A percentile compares a stretch with the other conserved stretches of the same genome.
These are phyloP conservation scores for Penicillium waksmanii DNA, from an alignment of 495 filamentous ascomycete genomes.

Conservation along the genomic window DNA sequence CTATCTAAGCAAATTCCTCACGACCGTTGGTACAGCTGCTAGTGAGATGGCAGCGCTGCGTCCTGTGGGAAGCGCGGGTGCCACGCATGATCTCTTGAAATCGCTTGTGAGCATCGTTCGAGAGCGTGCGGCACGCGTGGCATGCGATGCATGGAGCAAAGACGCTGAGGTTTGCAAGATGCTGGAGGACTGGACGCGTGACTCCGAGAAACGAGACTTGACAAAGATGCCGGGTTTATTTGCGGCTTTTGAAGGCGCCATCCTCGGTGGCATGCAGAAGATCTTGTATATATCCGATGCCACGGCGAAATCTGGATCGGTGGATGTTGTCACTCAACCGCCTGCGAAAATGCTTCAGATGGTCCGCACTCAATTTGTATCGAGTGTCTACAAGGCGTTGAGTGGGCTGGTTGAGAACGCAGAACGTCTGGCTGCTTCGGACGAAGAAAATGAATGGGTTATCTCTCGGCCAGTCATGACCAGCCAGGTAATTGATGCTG, in stretches of 20 bases:
- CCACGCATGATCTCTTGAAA: conserved; percentile 67
- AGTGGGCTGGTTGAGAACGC: conserved; percentile 97
- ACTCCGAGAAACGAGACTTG: conserved; percentile 74
- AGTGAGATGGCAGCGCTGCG: conserved; percentile 80
- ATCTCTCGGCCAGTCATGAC: conserved; percentile 31
- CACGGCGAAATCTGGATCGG: conserved; percentile 64
- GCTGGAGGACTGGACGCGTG: conserved; percentile 88
- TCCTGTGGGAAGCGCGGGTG: conserved; percentile 60
- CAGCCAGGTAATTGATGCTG: conserved; percentile 35
- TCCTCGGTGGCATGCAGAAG: conserved; percentile 85
- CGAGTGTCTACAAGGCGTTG: conserved; percentile 86
- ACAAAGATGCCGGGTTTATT: conserved; percentile 90
- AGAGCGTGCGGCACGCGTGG: conserved; percentile 78
- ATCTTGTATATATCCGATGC: conserved; percentile 91
- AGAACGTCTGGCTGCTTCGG: conserved; percentile 65
- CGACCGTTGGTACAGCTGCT: conserved; percentile 79
- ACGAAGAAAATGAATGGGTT: conserved; percentile 61
- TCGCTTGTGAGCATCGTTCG: conserved; percentile 74
- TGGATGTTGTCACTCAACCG: conserved; percentile 79
- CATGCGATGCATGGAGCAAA: conserved; percentile 82
- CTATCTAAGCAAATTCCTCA: conserved; percentile 80
- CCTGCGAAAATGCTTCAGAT: conserved; percentile 81
- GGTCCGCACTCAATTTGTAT: conserved; percentile 86
- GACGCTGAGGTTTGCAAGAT: conserved; percentile 88
- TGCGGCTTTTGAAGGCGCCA: conserved; percentile 72